Conservation (phyloP, 2,329 filamentous ascomycete genomes). For the Didymellaceae sp. region DNA sequence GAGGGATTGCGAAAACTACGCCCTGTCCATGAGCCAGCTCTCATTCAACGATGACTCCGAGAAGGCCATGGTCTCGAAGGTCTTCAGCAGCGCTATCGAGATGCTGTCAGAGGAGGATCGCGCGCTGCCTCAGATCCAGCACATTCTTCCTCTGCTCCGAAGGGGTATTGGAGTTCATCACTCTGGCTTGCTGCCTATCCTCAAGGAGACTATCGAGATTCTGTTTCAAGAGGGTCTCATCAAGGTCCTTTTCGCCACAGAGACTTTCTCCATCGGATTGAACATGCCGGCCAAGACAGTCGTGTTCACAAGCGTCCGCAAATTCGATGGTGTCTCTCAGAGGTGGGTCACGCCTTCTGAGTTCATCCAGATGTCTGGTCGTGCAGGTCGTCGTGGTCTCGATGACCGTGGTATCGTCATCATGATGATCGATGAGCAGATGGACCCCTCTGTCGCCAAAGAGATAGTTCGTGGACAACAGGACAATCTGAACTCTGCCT, state of each 20-base stretch:
- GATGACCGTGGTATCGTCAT: slow-evolving; percentile 98
- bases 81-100: slow-evolving; percentile 92
- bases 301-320: slow-evolving; percentile 95
- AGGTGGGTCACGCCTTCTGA: slow-evolving; percentile 92
- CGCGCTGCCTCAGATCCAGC: slow-evolving; percentile 84
- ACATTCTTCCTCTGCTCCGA: slow-evolving; percentile 86
- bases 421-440: slow-evolving; percentile 98
- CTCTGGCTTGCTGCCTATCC: slow-evolving; percentile 89
- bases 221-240: slow-evolving; percentile 97
- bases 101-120: slow-evolving; percentile 92
- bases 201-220: slow-evolving; percentile 99
- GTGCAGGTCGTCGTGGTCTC: slow-evolving; percentile 93
- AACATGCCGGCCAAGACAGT: slow-evolving; percentile 99
- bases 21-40: slow-evolving; percentile 82
- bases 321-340: slow-evolving; percentile 84
- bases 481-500: slow-evolving; percentile 96
- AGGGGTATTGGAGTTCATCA: slow-evolving; percentile 97
- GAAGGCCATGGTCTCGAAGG: slow-evolving; percentile 90
- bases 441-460: slow-evolving; percentile 93
- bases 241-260: slow-evolving; percentile 96
- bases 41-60: slow-evolving; percentile 97
- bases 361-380: slow-evolving; percentile 98
- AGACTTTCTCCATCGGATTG: slow-evolving; percentile 97
- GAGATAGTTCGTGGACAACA: slow-evolving; percentile 96
- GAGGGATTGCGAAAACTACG: slow-evolving; percentile 90